Percentiles rank a stretch among this genome's conserved stretches.
These are phyloP conservation scores for Termitomyces eurrhizus DNA, from an alignment of 768 basidiomycete species.

Conservation along the genomic window DNA sequence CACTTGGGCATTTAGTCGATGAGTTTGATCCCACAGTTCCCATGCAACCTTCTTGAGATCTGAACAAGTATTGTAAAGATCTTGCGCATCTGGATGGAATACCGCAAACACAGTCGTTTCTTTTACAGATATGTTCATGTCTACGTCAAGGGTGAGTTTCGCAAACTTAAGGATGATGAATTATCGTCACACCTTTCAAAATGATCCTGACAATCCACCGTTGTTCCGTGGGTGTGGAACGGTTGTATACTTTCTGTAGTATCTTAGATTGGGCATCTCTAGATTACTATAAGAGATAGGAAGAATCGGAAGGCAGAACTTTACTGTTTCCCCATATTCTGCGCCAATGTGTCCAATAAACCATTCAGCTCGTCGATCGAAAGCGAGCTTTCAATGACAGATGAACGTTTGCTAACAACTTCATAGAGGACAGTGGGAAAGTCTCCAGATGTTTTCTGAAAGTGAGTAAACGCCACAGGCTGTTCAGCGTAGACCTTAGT, in stretches of 20 bases:
- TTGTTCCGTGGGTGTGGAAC: constrained; percentile 82
- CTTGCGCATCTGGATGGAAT: constrained; percentile 93
- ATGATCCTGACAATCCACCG: constrained; percentile 96
- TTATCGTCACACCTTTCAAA: constrained; percentile 65
- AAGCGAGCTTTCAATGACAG: constrained; percentile 68
- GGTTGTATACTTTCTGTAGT: constrained; percentile 72
- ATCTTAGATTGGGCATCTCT: constrained; percentile 77
- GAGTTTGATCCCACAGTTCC: constrained; percentile 76
- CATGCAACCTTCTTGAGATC: constrained; percentile 93
- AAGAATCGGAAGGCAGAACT: constrained; percentile 15
- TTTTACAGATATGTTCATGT: constrained; percentile 89
- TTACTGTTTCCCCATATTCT: constrained; percentile 72
- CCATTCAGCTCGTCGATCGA: constrained; percentile 84
- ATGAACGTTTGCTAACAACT: constrained; percentile 81
- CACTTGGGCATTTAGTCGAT: constrained; percentile 61
- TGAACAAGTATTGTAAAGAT: constrained; percentile 94
- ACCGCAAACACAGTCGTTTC: constrained; percentile 90
- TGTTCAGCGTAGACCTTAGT: neutral
- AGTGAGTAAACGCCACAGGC: neutral
- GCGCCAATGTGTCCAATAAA: constrained; percentile 73
- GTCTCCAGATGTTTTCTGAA: constrained; percentile 73
- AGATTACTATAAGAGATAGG: constrained; percentile 12
- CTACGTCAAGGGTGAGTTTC: constrained; percentile 33
- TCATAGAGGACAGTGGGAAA: constrained; percentile 86
- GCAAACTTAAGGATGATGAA: neutral